These are phyloP conservation scores for Kodamaea ohmeri DNA, from an alignment of 1,139 yeast species.

Conservation along the genomic window DNA sequence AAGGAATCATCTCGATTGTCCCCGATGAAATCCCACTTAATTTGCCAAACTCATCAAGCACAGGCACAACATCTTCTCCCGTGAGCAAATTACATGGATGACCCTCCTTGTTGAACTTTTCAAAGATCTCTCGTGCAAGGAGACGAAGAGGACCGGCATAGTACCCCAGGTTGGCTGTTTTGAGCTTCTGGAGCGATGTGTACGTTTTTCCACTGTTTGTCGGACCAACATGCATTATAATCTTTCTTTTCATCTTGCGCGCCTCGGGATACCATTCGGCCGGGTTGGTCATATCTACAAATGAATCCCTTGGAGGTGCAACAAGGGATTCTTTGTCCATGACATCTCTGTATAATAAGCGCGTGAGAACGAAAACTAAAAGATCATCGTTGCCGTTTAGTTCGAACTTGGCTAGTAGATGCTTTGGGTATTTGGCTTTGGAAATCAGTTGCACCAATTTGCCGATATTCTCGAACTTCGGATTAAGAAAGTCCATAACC, in stretches of 20 bases:
- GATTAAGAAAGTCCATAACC: slow-evolving; percentile 31
- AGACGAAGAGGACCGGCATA: slow-evolving; percentile 94
- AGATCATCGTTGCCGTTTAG: slow-evolving; percentile 21
- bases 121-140: slow-evolving; percentile 88
- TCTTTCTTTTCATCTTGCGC: slow-evolving; percentile 70
- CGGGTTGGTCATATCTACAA: slow-evolving; percentile 62
- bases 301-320: slow-evolving; percentile 16
- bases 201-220: slow-evolving; percentile 97
- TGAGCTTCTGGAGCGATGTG: slow-evolving; percentile 68
- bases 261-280: slow-evolving; percentile 90
- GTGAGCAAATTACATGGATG: slow-evolving; percentile 80
- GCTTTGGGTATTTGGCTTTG: slow-evolving; percentile 20
- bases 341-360: slow-evolving; percentile 25
- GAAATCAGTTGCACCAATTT: slow-evolving; percentile 22
- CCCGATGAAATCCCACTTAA: slow-evolving; percentile 77
- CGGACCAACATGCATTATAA: slow-evolving; percentile 93
- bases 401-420: slow-evolving; percentile 19
- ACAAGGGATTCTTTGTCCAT: slow-evolving; percentile 17
- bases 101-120: slow-evolving; percentile 65
- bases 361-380: slow-evolving; percentile 21
- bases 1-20: slow-evolving; percentile 90
- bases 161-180: slow-evolving; percentile 73
- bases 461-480: slow-evolving; percentile 23
- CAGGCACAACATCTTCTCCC: slow-evolving; percentile 87
- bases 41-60: slow-evolving; percentile 64